Evolutionary conservation across 2,329 filamentous ascomycete species (phyloP).

Genomic region (Fusarium duplospermum): DNA sequence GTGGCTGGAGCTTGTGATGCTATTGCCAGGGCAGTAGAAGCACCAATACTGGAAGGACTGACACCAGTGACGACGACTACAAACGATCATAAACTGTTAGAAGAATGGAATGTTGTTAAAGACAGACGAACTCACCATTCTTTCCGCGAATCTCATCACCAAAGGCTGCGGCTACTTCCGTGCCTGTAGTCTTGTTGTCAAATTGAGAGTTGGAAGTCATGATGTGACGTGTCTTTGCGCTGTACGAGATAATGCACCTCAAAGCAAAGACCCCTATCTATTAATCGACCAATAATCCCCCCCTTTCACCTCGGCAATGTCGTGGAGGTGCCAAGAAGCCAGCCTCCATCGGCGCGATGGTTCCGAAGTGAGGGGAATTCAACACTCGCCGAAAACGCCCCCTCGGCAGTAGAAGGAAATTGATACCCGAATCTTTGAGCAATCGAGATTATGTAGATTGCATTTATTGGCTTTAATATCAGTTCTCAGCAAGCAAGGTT

Average conservation of each 20-base stretch:
- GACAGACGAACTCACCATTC: not conserved
- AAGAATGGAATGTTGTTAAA: not conserved
- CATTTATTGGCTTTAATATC: not conserved
- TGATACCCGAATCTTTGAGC: not conserved
- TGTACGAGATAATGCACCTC: not conserved
- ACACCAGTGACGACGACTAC: slow-evolving; percentile 21
- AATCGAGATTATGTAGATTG: not conserved
- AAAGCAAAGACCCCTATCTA: not conserved
- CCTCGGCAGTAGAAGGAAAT: not conserved
- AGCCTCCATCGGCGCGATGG: not conserved
- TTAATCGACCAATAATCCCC: not conserved
- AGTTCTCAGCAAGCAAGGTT: not conserved
- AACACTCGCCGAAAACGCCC: not conserved
- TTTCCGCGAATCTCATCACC: slow-evolving; percentile 1
- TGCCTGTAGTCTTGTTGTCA: slow-evolving; percentile 12
- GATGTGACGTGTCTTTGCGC: not conserved
- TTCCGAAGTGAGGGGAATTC: slow-evolving; percentile 1
- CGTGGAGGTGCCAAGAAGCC: not conserved
- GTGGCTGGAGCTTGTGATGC: slow-evolving; percentile 11
- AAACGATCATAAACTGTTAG: not conserved
- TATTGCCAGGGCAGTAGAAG: slow-evolving; percentile 10
- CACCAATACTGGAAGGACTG: slow-evolving; percentile 13
- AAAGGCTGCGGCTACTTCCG: slow-evolving; percentile 9
- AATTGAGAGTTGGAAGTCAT: slow-evolving; percentile 21
- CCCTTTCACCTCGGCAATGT: not conserved